Evolutionary conservation across 192 early-diverging fungal species (phyloP), one percentile per base, ranked within the genome.

Genomic region (Entrophospora sp.): DNA sequence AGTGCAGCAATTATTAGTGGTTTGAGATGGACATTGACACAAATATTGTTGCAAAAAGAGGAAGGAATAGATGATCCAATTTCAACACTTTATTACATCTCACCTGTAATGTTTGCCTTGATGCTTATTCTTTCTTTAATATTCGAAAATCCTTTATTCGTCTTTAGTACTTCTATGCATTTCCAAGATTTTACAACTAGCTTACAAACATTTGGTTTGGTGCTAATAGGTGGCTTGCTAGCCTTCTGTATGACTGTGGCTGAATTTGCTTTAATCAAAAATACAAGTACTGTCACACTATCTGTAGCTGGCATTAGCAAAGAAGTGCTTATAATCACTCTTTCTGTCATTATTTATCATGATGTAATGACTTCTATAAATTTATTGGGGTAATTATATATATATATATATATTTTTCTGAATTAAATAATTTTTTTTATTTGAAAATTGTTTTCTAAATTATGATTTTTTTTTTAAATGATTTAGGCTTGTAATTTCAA

Each of bases 231-330:
- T 49, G 91, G 91, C 25, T 57, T 86, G 20, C 43, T 93, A 22
- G 91, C 91, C 10, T 91, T 90, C 74, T 74, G 79, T 25, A 89
- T 91, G 88, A 85, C 88, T 0, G 71, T 89, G 9, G 74, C 82
- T 10, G 91, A 94, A 71, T 89, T 87, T 55, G 75, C 83, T 52
- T 64, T 91, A 32, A 91, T 93, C 66, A 82, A 88, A 43, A 77
- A 67, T 31, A 91, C 88, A 10, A 85, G 79, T 4, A 88, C 89
- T 0, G 84, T 93, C 7, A 89, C 91, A 0, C 75, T 93, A 25
- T 89, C 87, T 14, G 83, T 91, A 1, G 85, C 85, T 1, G 91
- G 91, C 5, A 90, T 85, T n/a, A 80, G 80, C 59, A 86, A 86
- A 73, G 91, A 94, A 69, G 83, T 94, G 68, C 69, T 91, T 2